Evolutionary conservation across 441 rosid genomes (phyloP).

Genomic region (Theobroma grandiflorum): DNA sequence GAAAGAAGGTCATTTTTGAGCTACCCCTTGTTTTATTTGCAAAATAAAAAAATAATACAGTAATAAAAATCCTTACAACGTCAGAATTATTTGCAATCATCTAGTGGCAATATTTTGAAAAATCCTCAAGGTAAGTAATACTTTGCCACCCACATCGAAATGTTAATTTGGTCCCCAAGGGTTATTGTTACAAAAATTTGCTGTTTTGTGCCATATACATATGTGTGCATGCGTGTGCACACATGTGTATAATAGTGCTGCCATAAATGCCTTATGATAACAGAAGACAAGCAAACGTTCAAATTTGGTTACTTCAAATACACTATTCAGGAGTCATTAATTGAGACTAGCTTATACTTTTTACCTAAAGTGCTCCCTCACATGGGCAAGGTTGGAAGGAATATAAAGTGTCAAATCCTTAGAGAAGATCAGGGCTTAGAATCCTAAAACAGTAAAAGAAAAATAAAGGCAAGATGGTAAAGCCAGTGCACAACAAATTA

Average conservation of each 20-base stretch:
- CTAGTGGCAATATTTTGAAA: background rate
- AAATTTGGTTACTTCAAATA: background rate
- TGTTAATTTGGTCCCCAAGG: background rate
- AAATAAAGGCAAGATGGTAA: background rate
- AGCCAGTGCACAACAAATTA: background rate
- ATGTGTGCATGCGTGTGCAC: background rate
- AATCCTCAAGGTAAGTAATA: background rate
- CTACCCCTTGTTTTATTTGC: too few relatives aligned
- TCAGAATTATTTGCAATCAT: background rate
- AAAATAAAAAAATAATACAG: background rate
- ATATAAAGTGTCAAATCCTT: slow-evolving; percentile 10
- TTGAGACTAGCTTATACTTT: background rate
- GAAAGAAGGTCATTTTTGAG: background rate
- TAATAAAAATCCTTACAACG: background rate
- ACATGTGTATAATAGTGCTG: background rate
- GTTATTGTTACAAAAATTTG: background rate
- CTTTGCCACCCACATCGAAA: background rate
- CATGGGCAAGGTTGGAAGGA: background rate
- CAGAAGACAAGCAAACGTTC: background rate
- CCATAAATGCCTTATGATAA: background rate
- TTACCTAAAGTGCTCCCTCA: background rate
- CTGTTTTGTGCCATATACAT: too few relatives aligned
- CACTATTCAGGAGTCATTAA: background rate
- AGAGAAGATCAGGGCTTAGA: background rate
- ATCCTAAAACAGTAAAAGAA: background rate